Evolutionary conservation across 2,329 filamentous ascomycete species (phyloP), one percentile per base, ranked within the genome.

Genomic region (Stromatinia cepivora): DNA sequence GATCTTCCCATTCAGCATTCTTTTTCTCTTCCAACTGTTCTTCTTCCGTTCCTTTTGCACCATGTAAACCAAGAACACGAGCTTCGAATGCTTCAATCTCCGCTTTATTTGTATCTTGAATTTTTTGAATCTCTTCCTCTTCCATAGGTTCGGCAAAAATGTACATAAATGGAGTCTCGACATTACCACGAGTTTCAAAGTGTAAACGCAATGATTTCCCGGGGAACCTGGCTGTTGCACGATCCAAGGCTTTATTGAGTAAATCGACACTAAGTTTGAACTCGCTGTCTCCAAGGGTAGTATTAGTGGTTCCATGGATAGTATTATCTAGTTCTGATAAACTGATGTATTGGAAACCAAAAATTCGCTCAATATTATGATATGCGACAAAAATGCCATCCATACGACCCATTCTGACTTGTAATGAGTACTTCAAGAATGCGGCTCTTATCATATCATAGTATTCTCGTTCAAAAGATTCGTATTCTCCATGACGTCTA

Each of bases 341-440:
- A 70, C 89, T 89, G 71, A 99, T 86, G 78, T 99, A 99, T 80
- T 99, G 95, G 79, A 99, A 99, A 8, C 95, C 95, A 78, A 99
- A 99, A 63, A 99, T 97, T 68, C 94, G 91, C 80, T 94, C 86
- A 2, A 93, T 92, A 78, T 99, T 99, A 82, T 99, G 95, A 78
- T 89, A 99, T 3, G 95, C 95, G 31, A 98, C 92, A 77, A 98
- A 99, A 63, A 98, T 97, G 67, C 95, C 95, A 78, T 99, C 94
- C 96, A 99, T 99, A 63, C 94, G 89, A 25, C 96, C 95, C 88
- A 99, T 96, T 57, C 95, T 92, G 39, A 94, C 96, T 80, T 99
- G 95, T 42, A 99, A 84, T 13, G 94, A 97, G 79, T 99, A 99
- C 78, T 99, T 99, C 68, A 99, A 83, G 81, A 99, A 94, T 0